A percentile compares a stretch with the other conserved stretches of the same genome.
These are phyloP conservation scores for Stephanodiscus minutulus DNA, from an alignment of 108 stramenopile genomes.

Conservation along the genomic window DNA sequence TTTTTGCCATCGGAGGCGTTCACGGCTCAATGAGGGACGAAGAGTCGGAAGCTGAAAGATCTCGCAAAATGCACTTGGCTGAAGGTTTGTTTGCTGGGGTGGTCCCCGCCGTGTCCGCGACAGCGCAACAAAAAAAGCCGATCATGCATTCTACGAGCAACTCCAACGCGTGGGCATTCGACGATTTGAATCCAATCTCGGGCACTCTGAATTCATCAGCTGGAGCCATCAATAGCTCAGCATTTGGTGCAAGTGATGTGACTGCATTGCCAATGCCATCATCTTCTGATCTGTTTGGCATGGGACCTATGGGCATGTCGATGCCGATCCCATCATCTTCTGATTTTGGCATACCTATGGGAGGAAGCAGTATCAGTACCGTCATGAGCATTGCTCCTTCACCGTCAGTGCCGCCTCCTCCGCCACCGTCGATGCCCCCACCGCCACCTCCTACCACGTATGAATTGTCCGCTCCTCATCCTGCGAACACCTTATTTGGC, in stretches of 20 bases:
- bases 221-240: neutral
- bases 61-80: slow-evolving; percentile 42
- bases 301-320: slow-evolving; percentile 19
- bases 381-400: slow-evolving; percentile 3
- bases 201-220: slow-evolving; percentile 10
- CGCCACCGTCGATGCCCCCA: slow-evolving; percentile 16
- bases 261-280: neutral
- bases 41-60: slow-evolving; percentile 28
- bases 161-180: slow-evolving; percentile 1
- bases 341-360: slow-evolving; percentile 30
- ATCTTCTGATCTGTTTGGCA: slow-evolving; percentile 14
- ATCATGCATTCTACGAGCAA: neutral
- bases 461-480: slow-evolving; percentile 8
- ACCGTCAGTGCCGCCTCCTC: slow-evolving; percentile 21
- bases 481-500: slow-evolving; percentile 13
- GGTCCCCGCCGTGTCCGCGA: slow-evolving; percentile 2
- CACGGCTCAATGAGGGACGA: slow-evolving; percentile 16
- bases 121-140: neutral
- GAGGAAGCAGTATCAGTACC: slow-evolving; percentile 8
- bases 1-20: slow-evolving; percentile 9
- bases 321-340: neutral
- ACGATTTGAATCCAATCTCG: slow-evolving; percentile 11
- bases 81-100: slow-evolving; percentile 44
- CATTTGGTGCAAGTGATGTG: slow-evolving; percentile 1
- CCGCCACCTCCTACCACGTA: slow-evolving; percentile 16